Conservation (phyloP, 2,329 filamentous ascomycete genomes). For the Fusarium sublunatum region DNA sequence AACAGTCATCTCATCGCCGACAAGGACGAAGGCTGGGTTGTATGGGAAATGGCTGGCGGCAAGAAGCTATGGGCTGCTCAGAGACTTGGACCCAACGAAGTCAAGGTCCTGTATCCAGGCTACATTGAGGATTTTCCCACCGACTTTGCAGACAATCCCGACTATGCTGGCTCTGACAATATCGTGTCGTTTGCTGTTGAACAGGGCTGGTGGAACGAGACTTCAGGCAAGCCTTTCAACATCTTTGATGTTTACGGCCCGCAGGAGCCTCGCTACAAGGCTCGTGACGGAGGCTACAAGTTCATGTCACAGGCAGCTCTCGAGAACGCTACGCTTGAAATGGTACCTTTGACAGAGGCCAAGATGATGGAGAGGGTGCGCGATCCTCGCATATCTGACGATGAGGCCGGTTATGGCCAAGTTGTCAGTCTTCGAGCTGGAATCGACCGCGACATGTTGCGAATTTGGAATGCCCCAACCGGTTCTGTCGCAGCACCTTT, state of each 20-base stretch:
- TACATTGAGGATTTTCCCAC: constrained; percentile 42
- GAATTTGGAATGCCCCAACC: constrained; percentile 40
- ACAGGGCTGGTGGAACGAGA: constrained; percentile 42
- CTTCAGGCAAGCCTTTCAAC: constrained; percentile 35
- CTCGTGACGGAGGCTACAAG: constrained; percentile 41
- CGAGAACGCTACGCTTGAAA: constrained; percentile 35
- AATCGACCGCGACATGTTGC: constrained; percentile 32
- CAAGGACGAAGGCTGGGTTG: constrained; percentile 41
- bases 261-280: constrained; percentile 37
- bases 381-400: constrained; percentile 39
- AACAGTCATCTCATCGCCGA: constrained; percentile 43
- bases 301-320: constrained; percentile 42
- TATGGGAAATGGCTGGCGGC: constrained; percentile 43
- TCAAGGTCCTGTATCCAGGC: constrained; percentile 38
- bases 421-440: constrained; percentile 31
- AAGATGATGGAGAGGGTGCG: constrained; percentile 42
- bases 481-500: constrained; percentile 37
- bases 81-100: constrained; percentile 36
- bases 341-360: constrained; percentile 37
- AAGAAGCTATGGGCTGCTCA: constrained; percentile 42
- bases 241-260: constrained; percentile 40
- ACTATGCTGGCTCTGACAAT: constrained; percentile 37
- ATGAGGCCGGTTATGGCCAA: constrained; percentile 40
- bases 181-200: constrained; percentile 41
- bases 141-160: constrained; percentile 16